Base-by-base conservation (phyloP, 2,329 filamentous ascomycete genomes). In the Neonectria hederae region DNA sequence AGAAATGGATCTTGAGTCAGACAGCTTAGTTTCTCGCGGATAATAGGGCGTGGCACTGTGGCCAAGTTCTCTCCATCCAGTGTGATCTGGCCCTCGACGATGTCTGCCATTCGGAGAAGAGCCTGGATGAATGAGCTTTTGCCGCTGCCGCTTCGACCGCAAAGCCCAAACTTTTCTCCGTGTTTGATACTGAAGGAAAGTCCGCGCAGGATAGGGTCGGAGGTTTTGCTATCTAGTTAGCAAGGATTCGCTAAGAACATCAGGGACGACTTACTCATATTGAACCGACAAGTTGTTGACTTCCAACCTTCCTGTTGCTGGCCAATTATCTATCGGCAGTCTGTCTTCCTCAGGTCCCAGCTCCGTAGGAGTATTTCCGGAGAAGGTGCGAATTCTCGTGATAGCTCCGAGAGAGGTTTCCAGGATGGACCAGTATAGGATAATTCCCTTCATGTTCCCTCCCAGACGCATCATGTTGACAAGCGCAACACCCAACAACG, bases 1-100 rank as follows among this genome's bases (percentile, higher is more conserved):
- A 86, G 78, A 58, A 86, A 81, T 0, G 83, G 79, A 35, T 87
- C 86, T 74, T 88, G 86, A 0, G 86, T 83, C 7, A 87, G 72
- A 8, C 80, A 81, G 43, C 82, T 82, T 10, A 87, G 72, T 5
- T 67, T 69, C 11, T 75, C 65, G 9, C 77, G 76, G 21, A 78
- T 61, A 24, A 72, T 14, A 4, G 69, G 57, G 7, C 75, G 70
- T 0, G 76, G 73, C 4, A 79, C 21, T 3, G 5, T 63, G 2
- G 71, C 63, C 1, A 77, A 70, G 42, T 85, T 80, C 13, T 84
- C 65, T 2, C 79, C 80, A 49, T 87, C 85, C 14, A 87, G 75
- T 2, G 68, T 72, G 28, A 87, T 82, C 4, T 63, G 74, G 0
- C 85, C 85, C 0, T 76, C 64, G 1, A 74, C 77, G 3, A 80